Evolutionary conservation across 768 basidiomycete genomes (phyloP).

Genomic region (Russula sp.): DNA sequence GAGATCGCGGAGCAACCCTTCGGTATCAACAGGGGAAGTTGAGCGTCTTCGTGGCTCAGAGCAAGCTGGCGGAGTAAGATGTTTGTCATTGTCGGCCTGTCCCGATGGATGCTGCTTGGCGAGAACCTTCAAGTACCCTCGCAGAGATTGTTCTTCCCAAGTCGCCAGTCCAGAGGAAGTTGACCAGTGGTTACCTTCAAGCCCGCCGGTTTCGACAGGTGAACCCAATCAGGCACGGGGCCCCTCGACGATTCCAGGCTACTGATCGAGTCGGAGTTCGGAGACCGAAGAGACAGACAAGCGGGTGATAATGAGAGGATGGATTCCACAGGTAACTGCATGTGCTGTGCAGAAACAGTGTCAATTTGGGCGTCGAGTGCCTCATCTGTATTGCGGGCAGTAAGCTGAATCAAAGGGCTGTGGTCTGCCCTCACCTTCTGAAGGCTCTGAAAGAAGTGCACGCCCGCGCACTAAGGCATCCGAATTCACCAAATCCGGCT

Average conservation of each 20-base stretch:
- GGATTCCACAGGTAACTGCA: background rate
- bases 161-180: background rate
- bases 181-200: background rate
- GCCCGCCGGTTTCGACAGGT: background rate
- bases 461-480: background rate
- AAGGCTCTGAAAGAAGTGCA: background rate
- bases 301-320: background rate
- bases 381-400: background rate
- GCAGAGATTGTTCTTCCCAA: constrained; percentile 21
- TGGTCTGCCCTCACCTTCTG: constrained; percentile 1
- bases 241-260: background rate
- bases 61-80: background rate
- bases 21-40: background rate
- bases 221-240: background rate
- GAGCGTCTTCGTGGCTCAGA: background rate
- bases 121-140: constrained; percentile 38
- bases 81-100: constrained; percentile 22
- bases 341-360: background rate
- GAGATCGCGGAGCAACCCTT: constrained; percentile 14
- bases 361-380: background rate
- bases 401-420: background rate
- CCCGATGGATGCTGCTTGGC: constrained; percentile 41
- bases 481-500: background rate
- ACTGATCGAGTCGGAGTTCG: background rate
- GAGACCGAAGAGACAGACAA: background rate